Base-by-base conservation (phyloP, 768 basidiomycete genomes). In the Trametes villosa region DNA sequence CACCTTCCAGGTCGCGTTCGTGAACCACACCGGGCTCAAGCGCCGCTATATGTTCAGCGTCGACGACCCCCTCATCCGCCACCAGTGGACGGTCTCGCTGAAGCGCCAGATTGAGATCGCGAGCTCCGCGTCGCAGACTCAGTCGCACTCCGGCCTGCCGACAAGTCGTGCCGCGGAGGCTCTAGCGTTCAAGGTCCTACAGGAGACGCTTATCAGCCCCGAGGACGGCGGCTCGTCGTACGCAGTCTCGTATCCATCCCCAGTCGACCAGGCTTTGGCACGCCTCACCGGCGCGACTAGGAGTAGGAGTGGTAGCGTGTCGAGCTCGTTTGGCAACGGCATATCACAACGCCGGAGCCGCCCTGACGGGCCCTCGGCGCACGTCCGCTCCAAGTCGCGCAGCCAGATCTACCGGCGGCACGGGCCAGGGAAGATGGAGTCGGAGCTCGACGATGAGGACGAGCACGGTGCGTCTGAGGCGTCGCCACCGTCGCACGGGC, bases 11-110 rank as follows among this genome's bases (percentile, higher is more conserved):
- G 76, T 98, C 33, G 88, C 94, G 2, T 98, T 98, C 77, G 63
- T 80, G 38, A 86, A 87, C 66, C 85, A 88, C 63, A 70, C 78
- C 31, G 86, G 86, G 30, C 60, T 77, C 54, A 91, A 89, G 74
- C 84, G 94, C 65, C 86, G 88, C 68, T 98, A 98, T 76, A 94
- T 97, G 87, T 98, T 97, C 79, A 94, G 92, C 63, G 86, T 97
- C 42, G 86, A 89, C 51, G 92, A 94, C 67, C 82, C 88, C 1
- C 79, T 90, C 38, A 81, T 91, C 18, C 85, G 88, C 20, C 83
- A 89, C 60, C 84, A 88, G 60, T 94, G 91, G 91, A 81, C 81
- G 0, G 81, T 83, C 4, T 86, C 84, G 27, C 74, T 94, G 62
- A 84, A 83, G 68, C 83, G 83, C 57, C 83, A 90, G 65, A 86